Percentiles rank a stretch among this genome's conserved stretches.
Evolutionary conservation across 2,329 filamentous ascomycete genomes (phyloP).

Genomic region (Penicillium sp.): DNA sequence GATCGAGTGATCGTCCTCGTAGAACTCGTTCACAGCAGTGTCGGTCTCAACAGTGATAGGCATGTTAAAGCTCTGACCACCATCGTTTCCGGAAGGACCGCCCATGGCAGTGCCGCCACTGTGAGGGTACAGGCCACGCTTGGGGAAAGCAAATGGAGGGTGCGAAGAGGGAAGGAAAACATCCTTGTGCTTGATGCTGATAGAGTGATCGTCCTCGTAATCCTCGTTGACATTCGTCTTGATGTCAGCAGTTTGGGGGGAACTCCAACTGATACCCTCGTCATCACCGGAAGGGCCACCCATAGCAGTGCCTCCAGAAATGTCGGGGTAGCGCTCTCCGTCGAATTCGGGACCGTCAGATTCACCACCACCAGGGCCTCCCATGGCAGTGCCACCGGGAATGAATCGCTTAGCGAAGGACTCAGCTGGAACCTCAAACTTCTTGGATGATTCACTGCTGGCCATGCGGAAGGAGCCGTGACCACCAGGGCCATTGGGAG

Average conservation of each 20-base stretch:
- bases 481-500: background rate
- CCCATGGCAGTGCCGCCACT: constrained; percentile 19
- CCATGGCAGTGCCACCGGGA: constrained; percentile 18
- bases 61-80: constrained; percentile 21
- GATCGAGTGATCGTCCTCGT: constrained; percentile 21
- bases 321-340: background rate
- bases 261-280: constrained; percentile 2
- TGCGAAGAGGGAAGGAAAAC: constrained; percentile 6
- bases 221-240: constrained; percentile 16
- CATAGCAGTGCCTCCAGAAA: constrained; percentile 15
- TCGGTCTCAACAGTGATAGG: constrained; percentile 14
- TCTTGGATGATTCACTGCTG: background rate
- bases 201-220: constrained; percentile 20
- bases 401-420: constrained; percentile 12
- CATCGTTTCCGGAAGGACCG: constrained; percentile 26
- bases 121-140: constrained; percentile 12
- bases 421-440: constrained; percentile 7
- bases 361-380: constrained; percentile 15
- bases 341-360: background rate
- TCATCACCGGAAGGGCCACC: constrained; percentile 21
- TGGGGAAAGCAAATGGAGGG: constrained; percentile 9
- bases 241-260: constrained; percentile 7
- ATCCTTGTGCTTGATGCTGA: constrained; percentile 19
- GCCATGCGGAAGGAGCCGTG: background rate
- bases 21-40: constrained; percentile 14